Evolutionary conservation across 23 red algal species (phyloP).

Genomic region (Gracilaria domingensis): DNA sequence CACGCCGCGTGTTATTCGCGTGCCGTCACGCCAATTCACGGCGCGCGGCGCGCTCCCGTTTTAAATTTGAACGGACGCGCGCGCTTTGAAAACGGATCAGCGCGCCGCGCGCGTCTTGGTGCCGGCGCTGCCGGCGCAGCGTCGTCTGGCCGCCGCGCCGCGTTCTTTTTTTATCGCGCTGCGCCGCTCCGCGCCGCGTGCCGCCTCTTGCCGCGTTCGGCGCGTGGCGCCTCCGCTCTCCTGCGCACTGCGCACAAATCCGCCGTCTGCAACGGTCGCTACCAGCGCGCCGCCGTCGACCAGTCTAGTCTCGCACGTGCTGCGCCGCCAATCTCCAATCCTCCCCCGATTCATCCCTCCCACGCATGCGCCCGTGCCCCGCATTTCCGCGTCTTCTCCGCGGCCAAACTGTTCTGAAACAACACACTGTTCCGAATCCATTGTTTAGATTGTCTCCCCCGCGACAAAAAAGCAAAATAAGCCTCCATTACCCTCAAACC

Average conservation of each 20-base stretch:
- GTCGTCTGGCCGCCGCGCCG: background rate
- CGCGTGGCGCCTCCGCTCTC: background rate
- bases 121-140: background rate
- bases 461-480: background rate
- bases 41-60: background rate
- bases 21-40: background rate
- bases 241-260: background rate
- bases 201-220: no score
- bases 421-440: background rate
- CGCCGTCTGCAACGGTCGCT: background rate
- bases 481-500: no score
- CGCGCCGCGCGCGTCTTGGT: background rate
- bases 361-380: background rate
- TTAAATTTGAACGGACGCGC: slow-evolving; percentile 24
- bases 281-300: background rate
- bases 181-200: no score
- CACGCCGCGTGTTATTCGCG: background rate
- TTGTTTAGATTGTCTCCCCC: background rate
- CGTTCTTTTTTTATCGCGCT: background rate
- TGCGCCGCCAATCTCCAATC: background rate
- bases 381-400: background rate
- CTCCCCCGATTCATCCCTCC: background rate
- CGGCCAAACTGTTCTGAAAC: slow-evolving; percentile 15
- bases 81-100: background rate
- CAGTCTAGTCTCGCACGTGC: no score